Conservation (phyloP, 176 grass and related monocot species). For the Alopecurus myosuroides region DNA sequence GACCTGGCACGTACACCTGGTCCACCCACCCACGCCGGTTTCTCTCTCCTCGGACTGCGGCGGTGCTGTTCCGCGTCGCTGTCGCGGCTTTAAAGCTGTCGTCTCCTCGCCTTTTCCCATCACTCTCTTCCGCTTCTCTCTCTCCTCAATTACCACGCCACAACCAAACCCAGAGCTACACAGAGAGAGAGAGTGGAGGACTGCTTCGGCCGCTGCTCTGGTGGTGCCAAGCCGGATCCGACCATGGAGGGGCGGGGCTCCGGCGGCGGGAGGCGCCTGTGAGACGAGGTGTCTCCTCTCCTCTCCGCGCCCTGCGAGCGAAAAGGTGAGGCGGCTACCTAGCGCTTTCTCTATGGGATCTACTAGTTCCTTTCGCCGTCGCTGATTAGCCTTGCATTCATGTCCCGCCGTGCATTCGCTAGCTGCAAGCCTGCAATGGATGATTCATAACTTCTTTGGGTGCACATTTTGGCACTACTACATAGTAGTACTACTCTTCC, state of each 20-base stretch:
- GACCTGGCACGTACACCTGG: background rate
- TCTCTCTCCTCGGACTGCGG: slow-evolving; percentile 2
- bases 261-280: background rate
- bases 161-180: background rate
- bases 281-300: background rate
- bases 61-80: slow-evolving; percentile 35
- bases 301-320: too few relatives aligned
- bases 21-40: background rate
- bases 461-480: too few relatives aligned
- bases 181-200: background rate
- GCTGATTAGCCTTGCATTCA: too few relatives aligned
- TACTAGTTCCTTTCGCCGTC: too few relatives aligned
- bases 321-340: too few relatives aligned
- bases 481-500: too few relatives aligned
- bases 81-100: slow-evolving; percentile 70
- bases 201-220: background rate
- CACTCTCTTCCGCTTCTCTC: background rate
- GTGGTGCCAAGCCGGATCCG: background rate
- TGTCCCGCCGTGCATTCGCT: too few relatives aligned
- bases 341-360: too few relatives aligned
- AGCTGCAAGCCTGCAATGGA: too few relatives aligned
- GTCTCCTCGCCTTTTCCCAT: slow-evolving; percentile 57
- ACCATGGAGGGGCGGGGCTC: slow-evolving; percentile 20
- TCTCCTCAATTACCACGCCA: slow-evolving; percentile 26
- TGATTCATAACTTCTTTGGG: too few relatives aligned